These are phyloP conservation scores for Debaryomyces nepalensis DNA, from an alignment of 1,139 yeast species.

Conservation along the genomic window DNA sequence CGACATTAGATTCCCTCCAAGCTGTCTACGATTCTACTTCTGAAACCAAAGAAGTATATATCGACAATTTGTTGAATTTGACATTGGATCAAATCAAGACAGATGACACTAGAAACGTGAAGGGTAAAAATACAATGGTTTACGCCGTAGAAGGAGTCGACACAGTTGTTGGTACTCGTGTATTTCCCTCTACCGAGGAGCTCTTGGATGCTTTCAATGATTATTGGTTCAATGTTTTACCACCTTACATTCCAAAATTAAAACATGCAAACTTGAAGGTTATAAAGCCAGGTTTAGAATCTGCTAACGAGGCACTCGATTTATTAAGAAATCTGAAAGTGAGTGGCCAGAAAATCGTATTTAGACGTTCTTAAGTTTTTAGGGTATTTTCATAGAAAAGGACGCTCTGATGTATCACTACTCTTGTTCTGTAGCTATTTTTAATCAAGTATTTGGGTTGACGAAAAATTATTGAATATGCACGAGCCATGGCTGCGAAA, in stretches of 20 bases:
- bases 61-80: conserved; percentile 39
- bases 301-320: conserved; percentile 32
- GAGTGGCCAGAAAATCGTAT: conserved; percentile 33
- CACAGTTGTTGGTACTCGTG: conserved; percentile 22
- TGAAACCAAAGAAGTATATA: conserved; percentile 24
- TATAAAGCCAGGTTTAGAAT: conserved; percentile 30
- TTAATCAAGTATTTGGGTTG: no score
- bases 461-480: no score
- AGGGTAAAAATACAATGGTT: conserved; percentile 36
- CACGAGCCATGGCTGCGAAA: no score
- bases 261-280: conserved; percentile 30
- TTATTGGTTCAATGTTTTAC: conserved; percentile 31
- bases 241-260: conserved; percentile 22
- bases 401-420: no score
- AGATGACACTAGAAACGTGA: conserved; percentile 25
- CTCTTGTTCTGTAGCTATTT: no score
- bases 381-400: no score
- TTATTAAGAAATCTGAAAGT: conserved; percentile 31
- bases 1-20: conserved; percentile 44
- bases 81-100: conserved; percentile 22
- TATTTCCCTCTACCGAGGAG: conserved; percentile 25
- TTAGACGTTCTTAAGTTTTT: no score
- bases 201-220: conserved; percentile 20
- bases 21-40: conserved; percentile 47
- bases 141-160: conserved; percentile 40